Percentiles rank a stretch among this genome's conserved stretches.
phyloP scores from a whole-genome alignment of 495 filamentous ascomycete genomes.

The Cladorrhinum samala region DNA sequence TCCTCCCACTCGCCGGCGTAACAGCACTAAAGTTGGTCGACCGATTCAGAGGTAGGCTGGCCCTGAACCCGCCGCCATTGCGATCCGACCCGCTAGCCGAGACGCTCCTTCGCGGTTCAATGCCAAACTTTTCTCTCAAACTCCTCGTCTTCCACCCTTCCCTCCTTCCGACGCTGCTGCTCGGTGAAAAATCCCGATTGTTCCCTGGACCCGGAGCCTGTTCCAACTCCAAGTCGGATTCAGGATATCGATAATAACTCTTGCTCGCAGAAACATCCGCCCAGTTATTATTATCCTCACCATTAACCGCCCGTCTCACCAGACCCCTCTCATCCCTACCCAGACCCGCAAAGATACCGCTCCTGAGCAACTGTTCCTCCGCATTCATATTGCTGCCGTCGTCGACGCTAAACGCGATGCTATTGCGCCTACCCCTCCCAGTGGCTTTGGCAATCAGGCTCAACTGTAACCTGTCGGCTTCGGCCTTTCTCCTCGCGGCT shows the following conservation, averaged over 20 bases:
- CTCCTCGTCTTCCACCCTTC: constrained; percentile 27
- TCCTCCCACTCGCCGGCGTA: constrained; percentile 8
- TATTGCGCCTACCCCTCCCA: constrained; percentile 2
- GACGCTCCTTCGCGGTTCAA: constrained; percentile 21
- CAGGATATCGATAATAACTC: constrained; percentile 14
- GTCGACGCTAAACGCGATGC: constrained; percentile 9
- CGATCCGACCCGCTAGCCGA: constrained; percentile 18
- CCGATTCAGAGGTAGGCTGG: not conserved
- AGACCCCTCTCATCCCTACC: constrained; percentile 29
- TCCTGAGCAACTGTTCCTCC: constrained; percentile 39
- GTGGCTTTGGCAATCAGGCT: constrained; percentile 11
- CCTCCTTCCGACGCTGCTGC: constrained; percentile 14
- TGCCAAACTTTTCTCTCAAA: constrained; percentile 26
- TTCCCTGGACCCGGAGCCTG: constrained; percentile 2
- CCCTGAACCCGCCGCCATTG: constrained; percentile 10
- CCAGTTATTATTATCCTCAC: constrained; percentile 6
- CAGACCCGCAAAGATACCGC: constrained; percentile 36
- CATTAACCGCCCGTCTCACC: constrained; percentile 5
- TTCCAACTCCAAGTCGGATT: constrained; percentile 22
- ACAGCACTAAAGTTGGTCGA: constrained; percentile 20
- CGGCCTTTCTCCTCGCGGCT: constrained; percentile 18
- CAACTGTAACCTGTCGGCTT: constrained; percentile 16
- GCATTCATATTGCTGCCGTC: constrained; percentile 10
- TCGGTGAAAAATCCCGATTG: not conserved
- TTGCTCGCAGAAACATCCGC: not conserved